These are phyloP conservation scores for Acer campestre DNA, from an alignment of 345 rosid species.

Conservation along the genomic window DNA sequence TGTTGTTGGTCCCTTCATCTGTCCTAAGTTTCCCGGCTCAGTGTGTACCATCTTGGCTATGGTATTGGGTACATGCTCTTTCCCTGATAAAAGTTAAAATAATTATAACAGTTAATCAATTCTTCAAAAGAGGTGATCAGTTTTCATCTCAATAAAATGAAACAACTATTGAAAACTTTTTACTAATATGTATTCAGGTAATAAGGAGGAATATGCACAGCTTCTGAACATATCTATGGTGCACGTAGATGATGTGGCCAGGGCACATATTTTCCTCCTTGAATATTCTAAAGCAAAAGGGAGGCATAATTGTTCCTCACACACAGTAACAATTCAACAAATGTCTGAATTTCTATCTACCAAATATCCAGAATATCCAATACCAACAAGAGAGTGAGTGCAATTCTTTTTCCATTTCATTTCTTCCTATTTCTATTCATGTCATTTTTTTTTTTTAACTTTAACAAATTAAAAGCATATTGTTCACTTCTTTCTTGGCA, in stretches of 20 bases:
- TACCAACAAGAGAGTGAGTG: constrained; percentile 34
- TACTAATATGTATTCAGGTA: not conserved
- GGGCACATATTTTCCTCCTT: constrained; percentile 45
- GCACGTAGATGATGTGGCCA: constrained; percentile 44
- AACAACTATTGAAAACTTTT: constrained; percentile 1
- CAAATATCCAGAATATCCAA: constrained; percentile 31
- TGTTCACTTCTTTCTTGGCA: constrained; percentile 6
- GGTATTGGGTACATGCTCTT: constrained; percentile 25
- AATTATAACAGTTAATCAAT: not conserved
- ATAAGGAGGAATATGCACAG: not conserved
- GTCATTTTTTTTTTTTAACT: no score
- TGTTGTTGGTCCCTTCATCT: constrained; percentile 45
- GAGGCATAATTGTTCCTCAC: constrained; percentile 42
- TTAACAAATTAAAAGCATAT: no score
- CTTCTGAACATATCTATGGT: constrained; percentile 21
- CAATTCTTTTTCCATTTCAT: not conserved
- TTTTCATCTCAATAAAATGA: not conserved
- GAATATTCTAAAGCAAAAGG: constrained; percentile 40
- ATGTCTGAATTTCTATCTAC: constrained; percentile 32
- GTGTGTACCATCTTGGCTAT: constrained; percentile 20
- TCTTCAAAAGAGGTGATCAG: no score
- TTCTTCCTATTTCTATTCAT: no score
- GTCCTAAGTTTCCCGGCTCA: constrained; percentile 29
- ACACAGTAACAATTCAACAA: constrained; percentile 15
- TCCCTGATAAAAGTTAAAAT: not conserved